Base-by-base conservation (phyloP, 2,329 filamentous ascomycete genomes). In the Nemania diffusa region DNA sequence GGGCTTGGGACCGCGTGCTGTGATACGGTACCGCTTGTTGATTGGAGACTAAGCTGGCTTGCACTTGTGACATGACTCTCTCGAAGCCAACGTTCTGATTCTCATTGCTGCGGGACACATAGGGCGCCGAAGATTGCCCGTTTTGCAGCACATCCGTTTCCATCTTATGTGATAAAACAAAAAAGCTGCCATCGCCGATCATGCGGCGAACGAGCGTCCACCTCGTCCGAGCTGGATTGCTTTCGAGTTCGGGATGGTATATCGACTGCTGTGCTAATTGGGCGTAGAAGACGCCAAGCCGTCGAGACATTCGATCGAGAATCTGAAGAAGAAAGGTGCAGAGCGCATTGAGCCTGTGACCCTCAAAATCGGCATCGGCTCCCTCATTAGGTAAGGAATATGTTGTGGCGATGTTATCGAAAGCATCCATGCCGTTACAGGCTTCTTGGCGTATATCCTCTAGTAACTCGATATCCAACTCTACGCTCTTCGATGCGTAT, bases 391-490 rank as follows among this genome's bases (percentile, higher is more conserved):
- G 44, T 44, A 42, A 52, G 17, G 61, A 32, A 44, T 50, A 52
- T 50, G 61, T 48, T 27, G 61, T 20, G 42, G 70, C 65, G 29
- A 87, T 77, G 24, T 78, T 80, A 51, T 83, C 83, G 27, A 85
- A 85, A 0, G 85, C 85, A 66, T 87, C 84, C 84, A 87, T 87
- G 8, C 85, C 85, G 24, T 78, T 78, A 58, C 84, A 86, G 0
- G 82, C 83, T 68, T 87, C 85, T 55, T 84, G 81, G 6, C 85
- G 81, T 1, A 87, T 81, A 61, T 85, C 82, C 67, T 87, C 84
- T 2, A 87, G 79, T 1, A 87, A 81, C 60, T 83, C 81, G 58
- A 87, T 85, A 52, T 87, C 84, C 2, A 85, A 78, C 67, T 84
- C 78, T 0, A 86, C 83, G 2, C 81, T 83, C 62, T 79, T 81